Evolutionary conservation across 768 basidiomycete genomes (phyloP).

Genomic region (Leccinum imitatum): DNA sequence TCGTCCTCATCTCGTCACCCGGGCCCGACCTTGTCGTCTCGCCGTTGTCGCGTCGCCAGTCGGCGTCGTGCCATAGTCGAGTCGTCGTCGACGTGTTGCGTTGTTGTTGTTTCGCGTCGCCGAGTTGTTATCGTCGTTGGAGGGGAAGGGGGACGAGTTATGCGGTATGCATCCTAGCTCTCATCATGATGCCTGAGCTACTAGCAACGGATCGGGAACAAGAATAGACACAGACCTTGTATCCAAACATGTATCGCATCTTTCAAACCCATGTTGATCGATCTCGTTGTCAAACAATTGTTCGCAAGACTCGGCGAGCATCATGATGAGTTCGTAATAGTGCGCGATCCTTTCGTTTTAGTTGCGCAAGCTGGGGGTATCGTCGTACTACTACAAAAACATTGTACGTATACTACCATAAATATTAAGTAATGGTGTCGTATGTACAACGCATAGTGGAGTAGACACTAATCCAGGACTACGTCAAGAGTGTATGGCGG

Average conservation of each 20-base stretch:
- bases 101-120: too few species aligned
- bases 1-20: too few species aligned
- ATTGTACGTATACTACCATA: too few species aligned
- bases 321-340: conserved; percentile 69
- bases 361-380: conserved; percentile 27
- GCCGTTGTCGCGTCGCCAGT: too few species aligned
- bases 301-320: conserved; percentile 75
- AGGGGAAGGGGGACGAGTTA: conserved; percentile 26
- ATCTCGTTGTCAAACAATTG: conserved; percentile 90
- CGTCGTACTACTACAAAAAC: conserved; percentile 8
- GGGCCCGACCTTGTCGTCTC: too few species aligned
- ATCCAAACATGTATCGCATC: conserved; percentile 83
- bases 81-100: too few species aligned
- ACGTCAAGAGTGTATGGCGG: too few species aligned
- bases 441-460: too few species aligned
- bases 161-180: conserved; percentile 70
- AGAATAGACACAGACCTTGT: conserved; percentile 48
- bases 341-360: conserved; percentile 44
- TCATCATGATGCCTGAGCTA: conserved; percentile 1
- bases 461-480: too few species aligned
- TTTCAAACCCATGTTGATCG: conserved; percentile 84
- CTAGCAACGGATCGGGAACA: not conserved
- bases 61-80: too few species aligned
- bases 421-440: too few species aligned
- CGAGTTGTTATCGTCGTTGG: too few species aligned